A percentile compares a stretch with the other conserved stretches of the same genome.
Evolutionary conservation across 2,329 filamentous ascomycete species (phyloP).

Genomic region (Sphaerostilbella broomeana): DNA sequence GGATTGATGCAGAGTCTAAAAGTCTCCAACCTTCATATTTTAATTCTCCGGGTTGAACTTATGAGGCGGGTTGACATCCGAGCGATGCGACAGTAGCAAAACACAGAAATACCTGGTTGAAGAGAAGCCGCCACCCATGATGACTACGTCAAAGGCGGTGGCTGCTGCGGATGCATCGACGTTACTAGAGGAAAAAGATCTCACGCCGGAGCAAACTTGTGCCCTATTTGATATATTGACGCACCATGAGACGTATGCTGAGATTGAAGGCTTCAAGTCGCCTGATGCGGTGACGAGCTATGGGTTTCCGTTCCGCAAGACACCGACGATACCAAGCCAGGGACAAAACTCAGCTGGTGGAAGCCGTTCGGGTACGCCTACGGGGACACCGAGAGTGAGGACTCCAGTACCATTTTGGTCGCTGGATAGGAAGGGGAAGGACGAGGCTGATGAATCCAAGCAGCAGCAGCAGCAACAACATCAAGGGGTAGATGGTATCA

Average conservation of each 20-base stretch:
- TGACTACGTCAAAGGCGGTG: slow-evolving; percentile 1
- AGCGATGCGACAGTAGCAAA: too few relatives aligned
- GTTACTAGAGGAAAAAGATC: not conserved
- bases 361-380: slow-evolving; percentile 21
- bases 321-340: slow-evolving; percentile 13
- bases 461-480: slow-evolving; percentile 66
- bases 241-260: slow-evolving; percentile 54
- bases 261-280: slow-evolving; percentile 66
- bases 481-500: too few relatives aligned
- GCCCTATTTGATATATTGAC: slow-evolving; percentile 55
- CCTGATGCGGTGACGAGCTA: slow-evolving; percentile 58
- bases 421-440: slow-evolving; percentile 9
- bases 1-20: too few relatives aligned
- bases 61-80: too few relatives aligned
- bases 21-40: too few relatives aligned
- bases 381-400: slow-evolving; percentile 22
- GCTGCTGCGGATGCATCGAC: not conserved
- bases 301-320: slow-evolving; percentile 58
- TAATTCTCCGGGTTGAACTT: too few relatives aligned
- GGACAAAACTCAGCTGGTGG: slow-evolving; percentile 12
- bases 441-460: slow-evolving; percentile 20
- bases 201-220: slow-evolving; percentile 37
- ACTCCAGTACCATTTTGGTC: slow-evolving; percentile 18
- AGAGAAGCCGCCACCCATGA: too few relatives aligned
- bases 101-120: too few relatives aligned